Evolutionary conservation across 2,329 filamentous ascomycete species (phyloP).

Genomic region (Diaporthe citriasiana): DNA sequence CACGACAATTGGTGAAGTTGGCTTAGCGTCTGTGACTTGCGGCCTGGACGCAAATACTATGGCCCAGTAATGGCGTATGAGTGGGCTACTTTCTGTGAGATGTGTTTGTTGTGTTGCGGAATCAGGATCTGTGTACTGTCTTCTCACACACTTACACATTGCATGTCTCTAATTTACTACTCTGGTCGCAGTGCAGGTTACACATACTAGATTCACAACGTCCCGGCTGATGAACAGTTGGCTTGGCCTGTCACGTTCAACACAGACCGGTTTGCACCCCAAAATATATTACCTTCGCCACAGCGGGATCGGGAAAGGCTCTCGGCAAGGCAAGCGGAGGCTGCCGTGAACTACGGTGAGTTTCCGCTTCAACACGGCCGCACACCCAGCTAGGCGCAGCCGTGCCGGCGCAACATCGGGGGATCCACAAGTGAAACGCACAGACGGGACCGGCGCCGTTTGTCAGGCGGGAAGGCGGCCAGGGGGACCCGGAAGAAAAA

Average conservation of each 20-base stretch:
- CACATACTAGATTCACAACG: not conserved
- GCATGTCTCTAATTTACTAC: not conserved
- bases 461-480: slow-evolving; percentile 27
- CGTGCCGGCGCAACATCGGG: slow-evolving; percentile 34
- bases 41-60: not conserved
- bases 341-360: slow-evolving; percentile 17
- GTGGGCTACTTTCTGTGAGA: not conserved
- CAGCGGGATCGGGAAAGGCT: not conserved
- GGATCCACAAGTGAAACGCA: slow-evolving; percentile 33
- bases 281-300: not conserved
- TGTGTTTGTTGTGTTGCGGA: not conserved
- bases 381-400: not conserved
- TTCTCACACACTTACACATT: slow-evolving; percentile 3
- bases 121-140: not conserved
- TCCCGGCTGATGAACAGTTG: not conserved
- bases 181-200: not conserved
- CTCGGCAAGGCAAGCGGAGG: slow-evolving; percentile 11
- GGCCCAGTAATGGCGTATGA: not conserved
- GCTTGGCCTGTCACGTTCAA: not conserved
- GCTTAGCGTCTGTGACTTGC: not conserved
- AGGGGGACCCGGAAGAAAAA: slow-evolving; percentile 17
- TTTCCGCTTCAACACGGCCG: slow-evolving; percentile 9
- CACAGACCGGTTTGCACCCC: not conserved
- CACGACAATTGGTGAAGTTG: not conserved
- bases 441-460: slow-evolving; percentile 24